Base-by-base conservation (phyloP, 768 basidiomycete genomes). In the Termitomyces sp. region DNA sequence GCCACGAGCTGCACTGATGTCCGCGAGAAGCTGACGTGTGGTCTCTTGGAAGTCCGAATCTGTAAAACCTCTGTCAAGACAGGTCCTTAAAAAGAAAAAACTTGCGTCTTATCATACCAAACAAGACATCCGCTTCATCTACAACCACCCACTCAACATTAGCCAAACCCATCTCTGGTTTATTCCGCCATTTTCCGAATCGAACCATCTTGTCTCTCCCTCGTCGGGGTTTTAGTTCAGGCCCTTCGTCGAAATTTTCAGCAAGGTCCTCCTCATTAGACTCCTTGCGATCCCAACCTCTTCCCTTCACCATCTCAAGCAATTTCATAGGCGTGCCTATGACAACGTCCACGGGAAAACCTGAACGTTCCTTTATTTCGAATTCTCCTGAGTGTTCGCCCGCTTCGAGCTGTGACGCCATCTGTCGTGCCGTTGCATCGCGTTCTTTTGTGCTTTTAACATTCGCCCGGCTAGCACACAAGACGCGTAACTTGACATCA, bases 91-190 rank as follows among this genome's bases (percentile, higher is more conserved):
- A 44, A 28, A 41, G 33, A 46, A 15, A n/a, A 42, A 35, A 12
- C 12, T 33, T 10, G 3, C 41, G 41, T 38, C 41, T 33, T 14
- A 21, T n/a, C 44, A 70, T 80, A 91, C 94, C 91, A 53, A 96
- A 87, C 12, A 95, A 74, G 49, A 97, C 83, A 66, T 96, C 94
- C 0, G 94, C 94, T 66, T 97, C 94, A 59, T 97, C 94, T 1
- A 96, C 74, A 3, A 95, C 77, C 6, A 96, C 86, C 92, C 92
- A 96, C 64, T 96, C 91, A 1, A 95, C 74, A 49, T 83, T 79
- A 51, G 77, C 78, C 23, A 93, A 70, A 1, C 84, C 78, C 71
- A 91, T 78, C 64, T 85, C 77, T 5, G 82, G 78, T 46, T 78
- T 73, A 21, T 58, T 71, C 64, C 59, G 76, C 76, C 62, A 74